Conservation (phyloP, 768 basidiomycete genomes). For the Podaxis carcinomalis region DNA sequence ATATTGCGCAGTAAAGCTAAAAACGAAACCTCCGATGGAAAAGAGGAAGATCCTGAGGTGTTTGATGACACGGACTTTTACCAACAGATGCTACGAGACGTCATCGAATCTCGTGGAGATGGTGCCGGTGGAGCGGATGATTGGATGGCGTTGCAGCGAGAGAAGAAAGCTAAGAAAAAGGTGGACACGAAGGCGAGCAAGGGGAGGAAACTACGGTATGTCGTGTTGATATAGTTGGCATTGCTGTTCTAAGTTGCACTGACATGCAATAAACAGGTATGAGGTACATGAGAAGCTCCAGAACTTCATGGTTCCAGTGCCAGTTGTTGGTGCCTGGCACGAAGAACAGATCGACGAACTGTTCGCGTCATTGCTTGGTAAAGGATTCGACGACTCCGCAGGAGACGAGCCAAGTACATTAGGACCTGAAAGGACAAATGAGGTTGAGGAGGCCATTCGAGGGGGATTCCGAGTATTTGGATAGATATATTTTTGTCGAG, state of each 20-base stretch:
- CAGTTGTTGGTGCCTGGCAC: constrained; percentile 72
- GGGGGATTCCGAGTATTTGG: constrained; percentile 60
- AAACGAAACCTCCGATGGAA: constrained; percentile 27
- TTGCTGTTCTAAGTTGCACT: constrained; percentile 29
- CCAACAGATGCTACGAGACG: constrained; percentile 84
- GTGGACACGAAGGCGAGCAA: constrained; percentile 97
- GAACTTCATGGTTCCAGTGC: constrained; percentile 94
- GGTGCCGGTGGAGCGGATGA: constrained; percentile 42
- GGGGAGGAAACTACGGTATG: constrained; percentile 84
- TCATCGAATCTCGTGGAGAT: constrained; percentile 69
- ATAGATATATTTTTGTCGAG: constrained; percentile 23
- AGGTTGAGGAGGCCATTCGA: constrained; percentile 29
- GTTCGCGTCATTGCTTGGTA: constrained; percentile 84
- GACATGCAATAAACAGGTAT: constrained; percentile 32
- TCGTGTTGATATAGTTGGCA: constrained; percentile 6
- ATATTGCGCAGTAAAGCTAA: constrained; percentile 30
- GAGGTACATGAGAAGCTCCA: constrained; percentile 95
- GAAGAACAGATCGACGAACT: constrained; percentile 96
- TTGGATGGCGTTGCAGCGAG: constrained; percentile 63
- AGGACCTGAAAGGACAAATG: constrained; percentile 21
- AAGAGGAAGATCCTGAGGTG: constrained; percentile 38
- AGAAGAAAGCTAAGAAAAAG: constrained; percentile 74
- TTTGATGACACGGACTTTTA: constrained; percentile 95
- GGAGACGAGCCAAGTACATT: constrained; percentile 24
- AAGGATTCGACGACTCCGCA: constrained; percentile 47